A percentile compares a stretch with the other conserved stretches of the same genome.
These are phyloP conservation scores for Backusella circina DNA, from an alignment of 192 early-diverging fungal species.

Conservation along the genomic window DNA sequence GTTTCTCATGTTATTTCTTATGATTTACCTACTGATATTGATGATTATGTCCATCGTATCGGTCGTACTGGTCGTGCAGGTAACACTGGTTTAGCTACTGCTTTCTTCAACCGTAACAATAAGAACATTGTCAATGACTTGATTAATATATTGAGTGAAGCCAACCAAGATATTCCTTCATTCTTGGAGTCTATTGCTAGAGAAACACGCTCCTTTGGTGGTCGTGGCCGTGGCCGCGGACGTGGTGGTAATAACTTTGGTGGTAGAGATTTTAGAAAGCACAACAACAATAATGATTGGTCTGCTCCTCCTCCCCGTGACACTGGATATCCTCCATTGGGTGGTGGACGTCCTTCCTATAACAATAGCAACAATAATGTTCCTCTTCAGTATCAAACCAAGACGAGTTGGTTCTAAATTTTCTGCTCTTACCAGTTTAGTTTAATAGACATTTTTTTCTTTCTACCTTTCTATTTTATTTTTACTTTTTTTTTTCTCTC, in stretches of 20 bases:
- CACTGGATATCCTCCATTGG: slow-evolving; percentile 9
- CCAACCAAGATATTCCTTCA: slow-evolving; percentile 90
- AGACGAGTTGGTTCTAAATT: slow-evolving; percentile 37
- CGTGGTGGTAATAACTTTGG: slow-evolving; percentile 21
- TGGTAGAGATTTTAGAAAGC: slow-evolving; percentile 21
- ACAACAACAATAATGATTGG: background rate
- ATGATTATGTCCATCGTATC: slow-evolving; percentile 86
- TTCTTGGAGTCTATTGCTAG: slow-evolving; percentile 77
- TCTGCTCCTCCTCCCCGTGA: background rate
- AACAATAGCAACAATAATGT: slow-evolving; percentile 5
- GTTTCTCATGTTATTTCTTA: slow-evolving; percentile 87
- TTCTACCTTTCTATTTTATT: background rate
- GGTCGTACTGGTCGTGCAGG: slow-evolving; percentile 94
- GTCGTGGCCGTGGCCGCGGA: slow-evolving; percentile 23
- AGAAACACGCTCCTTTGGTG: slow-evolving; percentile 39
- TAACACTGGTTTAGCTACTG: slow-evolving; percentile 90
- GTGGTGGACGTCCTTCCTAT: slow-evolving; percentile 3
- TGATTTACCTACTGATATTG: slow-evolving; percentile 77
- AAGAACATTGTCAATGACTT: slow-evolving; percentile 82
- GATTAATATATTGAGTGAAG: slow-evolving; percentile 85
- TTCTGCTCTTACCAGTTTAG: background rate
- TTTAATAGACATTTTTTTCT: background rate
- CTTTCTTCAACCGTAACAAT: slow-evolving; percentile 92
- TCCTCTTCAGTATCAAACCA: slow-evolving; percentile 33
- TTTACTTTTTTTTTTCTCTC: background rate